phyloP scores from a whole-genome alignment of 225 moss, liverwort and hornwort genomes.

The Antitrichia curtipendula region DNA sequence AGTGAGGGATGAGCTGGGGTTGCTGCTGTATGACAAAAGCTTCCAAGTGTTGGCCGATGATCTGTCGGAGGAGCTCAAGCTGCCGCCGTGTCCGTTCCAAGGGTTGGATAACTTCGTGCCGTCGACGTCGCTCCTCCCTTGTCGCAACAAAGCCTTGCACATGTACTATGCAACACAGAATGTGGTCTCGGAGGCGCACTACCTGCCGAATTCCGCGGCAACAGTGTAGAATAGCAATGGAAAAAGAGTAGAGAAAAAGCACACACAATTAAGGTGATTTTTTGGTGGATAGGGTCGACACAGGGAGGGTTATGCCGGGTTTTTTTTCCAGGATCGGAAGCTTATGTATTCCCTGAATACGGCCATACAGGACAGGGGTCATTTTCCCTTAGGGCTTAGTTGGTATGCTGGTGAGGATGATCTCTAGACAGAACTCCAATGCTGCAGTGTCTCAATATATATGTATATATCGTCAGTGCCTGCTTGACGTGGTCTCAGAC shows the following conservation, averaged over 20 bases:
- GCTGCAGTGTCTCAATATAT: background rate
- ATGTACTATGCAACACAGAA: conserved; percentile 15
- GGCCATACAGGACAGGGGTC: background rate
- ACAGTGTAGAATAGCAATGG: conserved; percentile 12
- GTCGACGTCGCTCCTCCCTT: background rate
- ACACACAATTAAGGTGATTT: conserved; percentile 10
- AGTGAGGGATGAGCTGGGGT: conserved; percentile 11
- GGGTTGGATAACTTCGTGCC: conserved; percentile 17
- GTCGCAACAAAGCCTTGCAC: background rate
- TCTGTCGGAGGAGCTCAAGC: conserved; percentile 28
- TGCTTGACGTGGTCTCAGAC: background rate
- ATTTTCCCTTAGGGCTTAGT: background rate
- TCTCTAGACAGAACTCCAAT: background rate
- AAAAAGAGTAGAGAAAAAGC: background rate
- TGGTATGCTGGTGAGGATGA: background rate
- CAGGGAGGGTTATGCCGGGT: background rate
- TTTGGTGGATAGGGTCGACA: conserved; percentile 7
- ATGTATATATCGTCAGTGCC: conserved; percentile 2
- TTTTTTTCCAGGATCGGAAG: background rate
- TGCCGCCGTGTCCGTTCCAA: conserved; percentile 31
- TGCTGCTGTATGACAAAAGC: conserved; percentile 21
- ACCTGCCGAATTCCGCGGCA: conserved; percentile 13
- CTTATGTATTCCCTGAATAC: background rate
- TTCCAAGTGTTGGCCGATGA: conserved; percentile 38
- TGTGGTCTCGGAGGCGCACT: conserved; percentile 37